Conservation (phyloP, 179 eudicot genomes). For the Gypsophila paniculata region DNA sequence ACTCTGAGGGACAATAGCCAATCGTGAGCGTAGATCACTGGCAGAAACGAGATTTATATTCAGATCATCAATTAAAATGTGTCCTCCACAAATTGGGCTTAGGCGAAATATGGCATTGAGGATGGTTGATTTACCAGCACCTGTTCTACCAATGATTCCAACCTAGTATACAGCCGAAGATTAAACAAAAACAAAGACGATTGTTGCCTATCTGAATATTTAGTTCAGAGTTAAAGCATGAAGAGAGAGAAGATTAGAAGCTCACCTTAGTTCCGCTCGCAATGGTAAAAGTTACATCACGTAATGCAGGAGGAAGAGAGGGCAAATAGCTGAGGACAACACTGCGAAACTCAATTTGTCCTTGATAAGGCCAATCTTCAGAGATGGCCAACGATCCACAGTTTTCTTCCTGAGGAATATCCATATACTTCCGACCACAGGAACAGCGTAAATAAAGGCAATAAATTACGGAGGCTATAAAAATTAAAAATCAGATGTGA, state of each 20-base stretch:
- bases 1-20: constrained; percentile 88
- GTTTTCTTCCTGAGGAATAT: constrained; percentile 69
- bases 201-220: background rate
- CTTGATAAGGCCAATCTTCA: constrained; percentile 67
- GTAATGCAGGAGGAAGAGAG: constrained; percentile 73
- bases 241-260: no score
- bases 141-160: constrained; percentile 95
- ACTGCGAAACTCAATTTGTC: constrained; percentile 67
- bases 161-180: constrained; percentile 41
- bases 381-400: constrained; percentile 36
- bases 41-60: constrained; percentile 48
- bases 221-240: background rate
- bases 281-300: constrained; percentile 60
- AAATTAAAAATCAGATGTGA: background rate
- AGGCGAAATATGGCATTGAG: constrained; percentile 87
- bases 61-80: constrained; percentile 61
- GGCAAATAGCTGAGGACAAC: constrained; percentile 80
- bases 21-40: constrained; percentile 66
- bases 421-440: constrained; percentile 60
- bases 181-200: constrained; percentile 3
- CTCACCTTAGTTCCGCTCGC: constrained; percentile 80
- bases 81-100: constrained; percentile 63
- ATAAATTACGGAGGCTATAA: background rate
- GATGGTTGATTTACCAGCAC: constrained; percentile 96
- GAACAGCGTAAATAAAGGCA: background rate